Base-by-base conservation (phyloP, 768 basidiomycete species). In the Tylopilus vinaceipallidus region DNA sequence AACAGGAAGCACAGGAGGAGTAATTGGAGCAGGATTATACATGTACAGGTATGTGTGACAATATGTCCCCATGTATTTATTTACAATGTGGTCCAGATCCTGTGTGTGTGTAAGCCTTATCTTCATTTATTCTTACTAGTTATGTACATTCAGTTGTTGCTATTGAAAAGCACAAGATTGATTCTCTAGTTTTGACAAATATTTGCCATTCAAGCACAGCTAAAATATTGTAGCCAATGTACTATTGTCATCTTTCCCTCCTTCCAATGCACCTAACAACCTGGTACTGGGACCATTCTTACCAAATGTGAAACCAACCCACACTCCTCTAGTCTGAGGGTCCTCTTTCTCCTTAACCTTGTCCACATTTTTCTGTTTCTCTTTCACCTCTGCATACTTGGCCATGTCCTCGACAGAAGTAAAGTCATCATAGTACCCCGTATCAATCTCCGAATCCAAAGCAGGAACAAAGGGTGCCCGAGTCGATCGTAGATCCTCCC, bases 331-430 rank as follows among this genome's bases (percentile, higher is more conserved):
- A 2, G 76, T 67, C 58, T 79, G 71, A 3, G 76, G 67, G 51
- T 91, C 90, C 4, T 90, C 91, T 67, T 89, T 89, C 74, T 98
- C 95, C 68, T 79, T 83, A 16, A 98, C 90, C 49, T 80, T 80
- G 22, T 95, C 95, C 22, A 99, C 95, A 64, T 98, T 95, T 61
- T 73, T 75, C 71, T 98, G 94, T 71, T 98, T 99, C 75, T 97
- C 97, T 69, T 89, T 83, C 7, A 99, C 97, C 68, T 99, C 95
- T 11, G 95, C 92, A 64, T 98, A 98, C 73, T 98, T 98, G 42
- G 91, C 93, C 95, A 98, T 98, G 64, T 98, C 95, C 50, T 95
- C 91, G 4, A 79, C 73, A 4, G 81, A 86, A 2, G 86, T 86
- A 66, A 94, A 94, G 65, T 93, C 91, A 59, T 94, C 91, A 70